Percentiles rank a stretch among this genome's conserved stretches.
Evolutionary conservation across 176 grass and related monocot genomes (phyloP).

Genomic region (Raddia guianensis): DNA sequence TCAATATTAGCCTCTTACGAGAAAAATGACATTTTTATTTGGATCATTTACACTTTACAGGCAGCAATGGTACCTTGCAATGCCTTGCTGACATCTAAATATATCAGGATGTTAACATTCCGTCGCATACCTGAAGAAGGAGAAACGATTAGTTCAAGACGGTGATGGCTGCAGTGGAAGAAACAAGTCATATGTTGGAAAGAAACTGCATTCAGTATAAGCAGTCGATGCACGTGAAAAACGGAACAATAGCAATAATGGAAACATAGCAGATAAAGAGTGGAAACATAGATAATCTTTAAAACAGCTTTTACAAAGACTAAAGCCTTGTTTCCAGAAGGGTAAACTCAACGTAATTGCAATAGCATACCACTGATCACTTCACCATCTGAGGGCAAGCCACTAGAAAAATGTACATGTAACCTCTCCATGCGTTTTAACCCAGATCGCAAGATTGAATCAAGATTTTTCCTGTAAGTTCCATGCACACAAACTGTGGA

Average conservation of each 20-base stretch:
- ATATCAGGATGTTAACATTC: constrained; percentile 76
- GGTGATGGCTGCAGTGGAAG: not conserved
- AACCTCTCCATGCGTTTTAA: constrained; percentile 77
- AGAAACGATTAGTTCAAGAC: not conserved
- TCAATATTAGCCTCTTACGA: not conserved
- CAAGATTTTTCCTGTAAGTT: constrained; percentile 76
- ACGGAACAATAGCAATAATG: not conserved
- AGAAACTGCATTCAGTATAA: not conserved
- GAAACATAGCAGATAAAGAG: not conserved
- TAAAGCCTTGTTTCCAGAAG: not conserved
- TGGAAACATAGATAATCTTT: not conserved
- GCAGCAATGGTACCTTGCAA: constrained; percentile 56
- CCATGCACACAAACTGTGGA: constrained; percentile 83
- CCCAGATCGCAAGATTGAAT: constrained; percentile 77
- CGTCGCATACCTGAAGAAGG: constrained; percentile 65
- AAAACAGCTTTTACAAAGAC: not conserved
- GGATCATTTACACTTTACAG: not conserved
- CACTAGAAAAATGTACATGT: constrained; percentile 91
- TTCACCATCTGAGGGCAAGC: constrained; percentile 67
- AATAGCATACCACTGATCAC: constrained; percentile 76
- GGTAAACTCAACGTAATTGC: not conserved
- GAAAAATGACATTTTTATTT: not conserved
- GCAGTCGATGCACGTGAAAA: not conserved
- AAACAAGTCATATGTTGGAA: not conserved
- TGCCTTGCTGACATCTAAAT: constrained; percentile 80